These are phyloP conservation scores for Phytomonas sp. DNA, from an alignment of 208 protist genomes.

Conservation along the genomic window DNA sequence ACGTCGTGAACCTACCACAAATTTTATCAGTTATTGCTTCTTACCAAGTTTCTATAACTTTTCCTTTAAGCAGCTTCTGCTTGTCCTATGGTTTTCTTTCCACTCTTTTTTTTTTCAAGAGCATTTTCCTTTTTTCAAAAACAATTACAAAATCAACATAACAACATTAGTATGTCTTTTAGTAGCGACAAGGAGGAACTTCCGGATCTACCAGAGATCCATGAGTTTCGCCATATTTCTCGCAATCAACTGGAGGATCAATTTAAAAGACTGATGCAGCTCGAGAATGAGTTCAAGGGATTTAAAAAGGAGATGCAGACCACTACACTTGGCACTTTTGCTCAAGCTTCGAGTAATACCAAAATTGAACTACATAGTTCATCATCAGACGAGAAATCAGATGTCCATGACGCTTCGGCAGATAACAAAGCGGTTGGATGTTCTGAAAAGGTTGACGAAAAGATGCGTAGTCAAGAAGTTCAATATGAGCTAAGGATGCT, in stretches of 20 bases:
- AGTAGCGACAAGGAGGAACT: constrained; percentile 41
- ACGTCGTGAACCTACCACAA: neutral
- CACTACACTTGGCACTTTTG: neutral
- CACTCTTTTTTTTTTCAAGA: neutral
- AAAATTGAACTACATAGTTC: neutral
- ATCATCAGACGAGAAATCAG: neutral
- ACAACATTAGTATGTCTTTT: constrained; percentile 18
- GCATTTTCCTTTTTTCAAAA: neutral
- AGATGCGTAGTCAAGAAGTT: neutral
- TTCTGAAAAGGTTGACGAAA: neutral
- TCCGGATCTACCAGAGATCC: constrained; percentile 30
- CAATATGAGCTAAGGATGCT: constrained; percentile 42
- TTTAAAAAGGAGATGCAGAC: neutral
- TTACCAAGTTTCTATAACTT: neutral
- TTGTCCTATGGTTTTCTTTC: neutral
- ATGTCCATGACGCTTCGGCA: neutral
- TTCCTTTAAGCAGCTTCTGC: neutral
- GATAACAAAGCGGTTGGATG: neutral
- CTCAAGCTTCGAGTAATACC: neutral
- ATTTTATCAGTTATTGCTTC: constrained; percentile 9
- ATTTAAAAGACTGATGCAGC: constrained; percentile 26
- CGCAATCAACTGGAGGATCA: constrained; percentile 10
- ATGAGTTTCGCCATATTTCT: neutral
- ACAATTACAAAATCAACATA: neutral
- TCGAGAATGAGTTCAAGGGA: constrained; percentile 26